Base-by-base conservation (phyloP, 139 green algal genomes). In the Volvox africanus region DNA sequence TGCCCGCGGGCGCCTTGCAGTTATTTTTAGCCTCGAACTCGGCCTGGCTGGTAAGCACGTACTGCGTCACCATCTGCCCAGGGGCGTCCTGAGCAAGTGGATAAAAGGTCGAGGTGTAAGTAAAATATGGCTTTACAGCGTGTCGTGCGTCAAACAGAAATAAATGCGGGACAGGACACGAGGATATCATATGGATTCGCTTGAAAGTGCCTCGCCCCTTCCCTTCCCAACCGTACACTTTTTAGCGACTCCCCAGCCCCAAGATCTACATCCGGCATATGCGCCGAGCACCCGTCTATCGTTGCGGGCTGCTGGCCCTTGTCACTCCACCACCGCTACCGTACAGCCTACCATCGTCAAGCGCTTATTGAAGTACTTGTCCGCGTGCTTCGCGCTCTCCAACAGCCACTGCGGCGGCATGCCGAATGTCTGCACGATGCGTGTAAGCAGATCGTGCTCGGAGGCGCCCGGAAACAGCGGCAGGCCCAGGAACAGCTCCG, bases 381-480 rank as follows among this genome's bases (percentile, higher is more conserved):
- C 88, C 14, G 94, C 91, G 92, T 98, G 95, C 91, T 96, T 96
- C 36, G 94, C 93, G 16, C 93, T 80, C 55, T 86, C 67, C 81
- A 99, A 93, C 88, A 99, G 91, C 79, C 90, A 92, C 22, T 91
- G 61, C 9, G 96, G 96, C 12, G 96, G 96, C 75, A 90, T 91
- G 81, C 98, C 98, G 78, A 99, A 93, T 65, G 95, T 97, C 92
- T 98, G 96, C 37, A 97, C 90, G 62, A 99, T 98, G 91, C 98
- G 95, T 21, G 88, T 76, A 93, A 99, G 89, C 84, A 99, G 93
- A 93, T 99, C 97, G 80, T 98, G 97, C 95, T 99, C 98, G 6
- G 94, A 98, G 26, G 97, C 97, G 28, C 96, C 96, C 1, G 98
- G 98, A 88, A 99, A 99, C 21, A 99, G 95, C 11, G 98, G 98